phyloP scores from a whole-genome alignment of 2,329 filamentous ascomycete species.

The Xylariaceae sp. region DNA sequence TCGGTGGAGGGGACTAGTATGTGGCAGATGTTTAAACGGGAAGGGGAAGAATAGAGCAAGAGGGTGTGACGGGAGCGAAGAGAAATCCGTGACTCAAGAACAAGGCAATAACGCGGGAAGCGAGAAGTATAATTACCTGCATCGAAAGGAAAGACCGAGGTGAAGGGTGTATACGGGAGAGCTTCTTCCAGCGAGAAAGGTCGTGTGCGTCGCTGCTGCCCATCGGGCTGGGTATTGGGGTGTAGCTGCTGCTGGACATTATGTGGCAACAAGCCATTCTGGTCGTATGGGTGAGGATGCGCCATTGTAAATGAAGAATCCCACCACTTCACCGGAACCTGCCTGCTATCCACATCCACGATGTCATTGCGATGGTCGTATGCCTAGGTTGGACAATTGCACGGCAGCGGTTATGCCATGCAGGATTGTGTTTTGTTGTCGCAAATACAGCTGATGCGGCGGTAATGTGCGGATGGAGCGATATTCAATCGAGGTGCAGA shows the following conservation, averaged over 20 bases:
- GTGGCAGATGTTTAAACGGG: no score
- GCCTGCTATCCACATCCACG: conserved; percentile 12
- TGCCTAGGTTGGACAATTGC: conserved; percentile 1
- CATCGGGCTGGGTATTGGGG: conserved; percentile 9
- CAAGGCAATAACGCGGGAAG: conserved; percentile 17
- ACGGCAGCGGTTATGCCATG: conserved; percentile 12
- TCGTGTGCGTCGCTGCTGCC: conserved; percentile 37
- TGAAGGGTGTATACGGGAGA: conserved; percentile 81
- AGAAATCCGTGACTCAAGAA: background rate
- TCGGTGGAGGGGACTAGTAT: background rate
- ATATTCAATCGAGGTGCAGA: background rate
- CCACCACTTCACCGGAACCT: conserved; percentile 28
- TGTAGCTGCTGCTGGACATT: conserved; percentile 15
- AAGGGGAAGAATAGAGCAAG: background rate
- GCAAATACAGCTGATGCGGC: background rate
- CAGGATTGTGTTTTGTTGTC: conserved; percentile 5
- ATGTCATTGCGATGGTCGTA: conserved; percentile 26
- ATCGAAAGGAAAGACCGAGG: conserved; percentile 79
- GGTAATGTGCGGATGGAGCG: conserved; percentile 2
- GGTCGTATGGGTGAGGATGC: conserved; percentile 31
- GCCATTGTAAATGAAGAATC: conserved; percentile 33
- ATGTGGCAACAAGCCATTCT: conserved; percentile 38
- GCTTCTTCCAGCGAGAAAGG: conserved; percentile 75
- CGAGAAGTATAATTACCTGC: conserved; percentile 59
- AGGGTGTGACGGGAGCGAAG: conserved; percentile 9